These are phyloP conservation scores for Diplodia sapinea DNA, from an alignment of 2,329 filamentous ascomycete genomes.

Conservation along the genomic window DNA sequence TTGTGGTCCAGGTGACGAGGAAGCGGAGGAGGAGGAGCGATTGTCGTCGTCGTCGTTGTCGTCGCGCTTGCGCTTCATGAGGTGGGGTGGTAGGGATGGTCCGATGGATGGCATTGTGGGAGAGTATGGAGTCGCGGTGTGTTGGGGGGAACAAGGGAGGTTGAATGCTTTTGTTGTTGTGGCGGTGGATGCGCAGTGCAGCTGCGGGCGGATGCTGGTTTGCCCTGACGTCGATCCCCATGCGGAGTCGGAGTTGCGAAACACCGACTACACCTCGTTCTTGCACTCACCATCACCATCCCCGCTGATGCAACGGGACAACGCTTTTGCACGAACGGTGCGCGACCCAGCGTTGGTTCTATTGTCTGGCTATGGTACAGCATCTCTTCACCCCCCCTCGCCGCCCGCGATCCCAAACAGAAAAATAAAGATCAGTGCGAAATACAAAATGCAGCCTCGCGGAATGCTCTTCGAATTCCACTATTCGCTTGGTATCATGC, in stretches of 20 bases:
- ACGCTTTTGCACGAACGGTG: neutral
- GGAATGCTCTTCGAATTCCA: conserved; percentile 22
- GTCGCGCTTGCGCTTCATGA: conserved; percentile 60
- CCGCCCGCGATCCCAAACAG: neutral
- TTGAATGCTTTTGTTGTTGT: too few relatives aligned
- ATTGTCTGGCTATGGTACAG: conserved; percentile 24
- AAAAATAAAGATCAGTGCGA: neutral
- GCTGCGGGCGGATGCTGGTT: neutral
- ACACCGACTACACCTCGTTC: conserved; percentile 9
- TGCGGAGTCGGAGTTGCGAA: conserved; percentile 11
- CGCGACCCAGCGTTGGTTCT: conserved; percentile 20
- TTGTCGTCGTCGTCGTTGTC: conserved; percentile 46
- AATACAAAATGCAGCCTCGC: neutral
- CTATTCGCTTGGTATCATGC: conserved; percentile 32
- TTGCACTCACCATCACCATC: neutral
- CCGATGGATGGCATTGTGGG: conserved; percentile 70
- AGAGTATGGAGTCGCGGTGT: conserved; percentile 26
- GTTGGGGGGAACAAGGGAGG: neutral
- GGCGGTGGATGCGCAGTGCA: neutral
- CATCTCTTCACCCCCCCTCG: neutral
- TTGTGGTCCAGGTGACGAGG: neutral
- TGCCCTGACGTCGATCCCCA: conserved; percentile 18
- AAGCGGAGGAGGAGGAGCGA: conserved; percentile 32
- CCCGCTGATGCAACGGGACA: too few relatives aligned
- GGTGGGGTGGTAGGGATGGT: conserved; percentile 71